Base-by-base conservation (phyloP, 768 basidiomycete genomes). In the Mycena rosella region DNA sequence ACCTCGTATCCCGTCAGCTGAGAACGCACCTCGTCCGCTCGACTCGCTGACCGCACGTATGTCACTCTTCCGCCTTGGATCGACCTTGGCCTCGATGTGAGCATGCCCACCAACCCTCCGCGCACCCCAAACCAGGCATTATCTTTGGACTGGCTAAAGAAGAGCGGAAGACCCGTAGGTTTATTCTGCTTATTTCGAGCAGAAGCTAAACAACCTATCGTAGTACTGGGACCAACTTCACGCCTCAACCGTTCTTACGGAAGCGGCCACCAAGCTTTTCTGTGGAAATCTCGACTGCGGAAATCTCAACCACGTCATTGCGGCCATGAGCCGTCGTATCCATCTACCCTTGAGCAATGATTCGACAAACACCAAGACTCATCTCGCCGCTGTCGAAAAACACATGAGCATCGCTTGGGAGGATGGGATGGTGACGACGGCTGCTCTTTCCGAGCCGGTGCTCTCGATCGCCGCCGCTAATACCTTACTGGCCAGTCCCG, bases 321-420 rank as follows among this genome's bases (percentile, higher is more conserved):
- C 57, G n/a, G 57, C 44, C n/a, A 32, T 59, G 7, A 59, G 57
- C 57, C 57, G 57, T 32, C 42, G 57, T 0, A 59, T 59, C 15
- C 22, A 59, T 42, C 44, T 59, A 6, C 57, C 57, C 2, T 15
- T 59, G 4, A 59, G 57, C 29, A 20, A 45, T 15, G 57, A 59
- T 15, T 45, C 44, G 11, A 11, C 45, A 1, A 47, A 45, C 44
- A 47, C 57, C 20, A 5, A 4, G 18, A 47, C 30, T 10, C 57
- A 59, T 6, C 30, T 59, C 29, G 44, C 42, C 17, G 57, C 42
- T 27, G 57, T 59, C 13, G 57, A 45, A 47, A 30, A 24, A 13
- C 57, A 59, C 44, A 47, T 59, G 57, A 59, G 44, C 30, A 45
- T 47, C 10, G 57, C 44, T 4, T 47, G 44, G 44, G 57, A 59